Conservation (phyloP, 202 grass and related monocot genomes). For the Brachypodium distachyon region DNA sequence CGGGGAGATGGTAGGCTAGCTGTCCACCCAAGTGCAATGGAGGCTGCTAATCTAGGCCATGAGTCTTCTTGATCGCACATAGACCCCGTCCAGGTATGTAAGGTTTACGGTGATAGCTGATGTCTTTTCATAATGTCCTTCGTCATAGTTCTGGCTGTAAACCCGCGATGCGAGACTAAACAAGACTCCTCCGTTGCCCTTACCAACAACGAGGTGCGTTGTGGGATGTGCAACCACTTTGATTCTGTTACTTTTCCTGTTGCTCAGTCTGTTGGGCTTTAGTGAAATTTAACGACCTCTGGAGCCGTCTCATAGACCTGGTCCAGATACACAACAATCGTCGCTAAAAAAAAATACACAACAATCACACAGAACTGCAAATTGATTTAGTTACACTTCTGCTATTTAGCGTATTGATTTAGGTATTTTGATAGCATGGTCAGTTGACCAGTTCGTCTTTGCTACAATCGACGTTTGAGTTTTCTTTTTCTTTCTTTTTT, state of each 20-base stretch:
- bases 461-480: neutral
- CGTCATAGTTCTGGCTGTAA: no score
- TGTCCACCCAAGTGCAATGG: constrained; percentile 19
- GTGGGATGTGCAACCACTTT: no score
- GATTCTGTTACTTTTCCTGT: neutral
- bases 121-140: neutral
- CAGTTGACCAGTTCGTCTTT: no score
- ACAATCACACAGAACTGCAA: neutral
- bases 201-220: no score
- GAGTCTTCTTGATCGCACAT: constrained; percentile 2
- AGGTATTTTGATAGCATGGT: no score
- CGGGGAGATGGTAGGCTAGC: constrained; percentile 12
- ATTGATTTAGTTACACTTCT: no score
- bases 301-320: neutral
- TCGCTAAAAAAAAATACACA: no score
- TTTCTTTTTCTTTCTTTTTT: no score
- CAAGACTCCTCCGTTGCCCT: neutral
- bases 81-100: constrained; percentile 29
- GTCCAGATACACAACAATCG: no score
- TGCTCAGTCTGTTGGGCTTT: neutral
- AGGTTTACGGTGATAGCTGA: neutral
- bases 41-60: neutral
- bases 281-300: neutral
- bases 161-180: neutral
- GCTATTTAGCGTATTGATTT: no score